Evolutionary conservation across 306 rosid species (phyloP), one percentile per base, ranked within the genome.

Genomic region (Medicago ruthenica): DNA sequence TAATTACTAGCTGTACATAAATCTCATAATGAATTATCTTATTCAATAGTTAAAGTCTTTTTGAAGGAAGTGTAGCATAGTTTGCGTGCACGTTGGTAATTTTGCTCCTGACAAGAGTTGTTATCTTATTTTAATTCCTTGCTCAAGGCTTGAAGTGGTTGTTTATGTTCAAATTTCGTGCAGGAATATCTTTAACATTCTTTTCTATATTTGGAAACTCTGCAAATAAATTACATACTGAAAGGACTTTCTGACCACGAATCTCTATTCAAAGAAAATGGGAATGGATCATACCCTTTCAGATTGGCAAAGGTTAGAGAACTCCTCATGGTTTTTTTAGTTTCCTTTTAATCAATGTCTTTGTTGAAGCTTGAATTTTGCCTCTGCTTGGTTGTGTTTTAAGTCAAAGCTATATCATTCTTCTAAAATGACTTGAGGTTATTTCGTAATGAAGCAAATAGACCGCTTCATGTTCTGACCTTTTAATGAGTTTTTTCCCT

Each of bases 291-390:
- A 62, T 42, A 18, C 50, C 37, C 73, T 68, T 53, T 76, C 77
- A 72, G 77, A 65, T 36, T 63, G 74, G 85, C 71, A 13, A 77
- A 83, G 87, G 90, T 86, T 84, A 81, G 86, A 67, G 59, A 79
- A 72, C 79, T 54, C 70, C 39, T 76, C 73, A 54, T 16, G 51
- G 9, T 40, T 51, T 63, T 65, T 37, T 60, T 27, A 39, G 39
- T 71, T 68, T 41, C 44, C 17, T 51, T 54, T 65, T 70, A 15
- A 67, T 67, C 63, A 11, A 20, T 77, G 68, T 27, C 58, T 44
- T 36, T 58, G 47, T 63, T 41, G 39, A 47, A 54, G 61, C 20
- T 36, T 74, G 60, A 40, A 22, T 14, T 8, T 34, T 13, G 0
- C 5, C 22, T 47, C 55, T 31, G 44, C 9, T 76, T 40, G 45